Conservation (phyloP, 257 asterid species). For the Solanum appendiculatum region DNA sequence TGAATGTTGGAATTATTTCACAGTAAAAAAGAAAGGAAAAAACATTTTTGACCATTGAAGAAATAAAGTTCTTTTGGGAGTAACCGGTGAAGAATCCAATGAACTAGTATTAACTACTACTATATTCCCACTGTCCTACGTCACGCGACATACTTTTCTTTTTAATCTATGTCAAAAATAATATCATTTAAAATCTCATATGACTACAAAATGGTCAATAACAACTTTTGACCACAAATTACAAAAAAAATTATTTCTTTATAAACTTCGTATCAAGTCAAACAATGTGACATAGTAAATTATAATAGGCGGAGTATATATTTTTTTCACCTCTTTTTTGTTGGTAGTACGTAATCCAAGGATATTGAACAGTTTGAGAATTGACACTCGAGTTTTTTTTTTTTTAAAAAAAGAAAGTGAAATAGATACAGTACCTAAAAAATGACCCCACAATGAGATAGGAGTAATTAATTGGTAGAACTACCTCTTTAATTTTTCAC, state of each 20-base stretch:
- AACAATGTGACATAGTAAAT: not conserved
- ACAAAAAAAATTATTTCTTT: too few species aligned
- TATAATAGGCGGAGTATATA: not conserved
- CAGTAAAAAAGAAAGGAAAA: too few species aligned
- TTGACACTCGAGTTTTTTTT: not conserved
- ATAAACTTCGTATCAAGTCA: accelerated
- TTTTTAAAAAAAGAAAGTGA: not conserved
- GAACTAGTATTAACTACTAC: not conserved
- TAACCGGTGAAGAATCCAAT: not conserved
- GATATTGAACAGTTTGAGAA: not conserved
- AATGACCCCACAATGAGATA: not conserved
- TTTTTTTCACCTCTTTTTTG: not conserved
- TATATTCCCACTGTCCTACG: not conserved
- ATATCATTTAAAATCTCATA: too few species aligned
- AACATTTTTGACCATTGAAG: not conserved
- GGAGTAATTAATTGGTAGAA: not conserved
- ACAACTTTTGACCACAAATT: not conserved
- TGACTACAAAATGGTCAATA: not conserved
- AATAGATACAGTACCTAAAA: not conserved
- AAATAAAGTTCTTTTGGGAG: not conserved
- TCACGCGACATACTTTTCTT: too few species aligned
- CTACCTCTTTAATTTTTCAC: not conserved
- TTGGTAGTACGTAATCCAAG: not conserved
- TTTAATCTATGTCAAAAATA: too few species aligned
- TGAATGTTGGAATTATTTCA: not conserved